Conservation (phyloP, 768 basidiomycete species). For the Suillus occidentalis region DNA sequence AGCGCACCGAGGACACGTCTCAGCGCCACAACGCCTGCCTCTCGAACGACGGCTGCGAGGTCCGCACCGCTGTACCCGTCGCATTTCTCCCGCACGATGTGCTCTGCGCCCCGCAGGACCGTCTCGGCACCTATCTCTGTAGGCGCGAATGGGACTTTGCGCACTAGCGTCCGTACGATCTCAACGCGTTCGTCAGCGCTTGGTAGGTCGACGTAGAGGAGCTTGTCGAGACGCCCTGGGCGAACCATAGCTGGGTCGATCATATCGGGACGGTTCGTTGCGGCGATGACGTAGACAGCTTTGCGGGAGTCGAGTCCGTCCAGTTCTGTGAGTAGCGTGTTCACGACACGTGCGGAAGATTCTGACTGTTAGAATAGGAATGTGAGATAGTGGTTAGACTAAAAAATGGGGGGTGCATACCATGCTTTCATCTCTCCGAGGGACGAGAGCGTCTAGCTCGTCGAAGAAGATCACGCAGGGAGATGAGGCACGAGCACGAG, state of each 20-base stretch:
- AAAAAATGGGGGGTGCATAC: slow-evolving; percentile 44
- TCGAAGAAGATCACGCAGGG: slow-evolving; percentile 97
- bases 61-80: slow-evolving; percentile 95
- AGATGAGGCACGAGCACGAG: slow-evolving; percentile 87
- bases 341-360: slow-evolving; percentile 86
- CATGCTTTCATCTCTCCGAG: slow-evolving; percentile 84
- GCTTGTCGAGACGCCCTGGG: slow-evolving; percentile 92
- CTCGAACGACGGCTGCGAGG: slow-evolving; percentile 82
- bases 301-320: slow-evolving; percentile 88
- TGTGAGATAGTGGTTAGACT: neutral
- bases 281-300: slow-evolving; percentile 90
- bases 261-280: slow-evolving; percentile 95
- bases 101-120: slow-evolving; percentile 32
- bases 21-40: slow-evolving; percentile 87
- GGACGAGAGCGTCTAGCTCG: slow-evolving; percentile 90
- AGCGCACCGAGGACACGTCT: slow-evolving; percentile 66
- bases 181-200: slow-evolving; percentile 71
- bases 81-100: slow-evolving; percentile 59
- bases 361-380: slow-evolving; percentile 60
- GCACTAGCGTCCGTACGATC: slow-evolving; percentile 75
- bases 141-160: slow-evolving; percentile 64
- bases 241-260: slow-evolving; percentile 98
- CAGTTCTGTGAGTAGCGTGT: slow-evolving; percentile 91
- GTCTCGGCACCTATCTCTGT: slow-evolving; percentile 24
- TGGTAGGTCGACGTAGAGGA: slow-evolving; percentile 91